Conservation (phyloP, 768 basidiomycete genomes). For the Russula sp. region DNA sequence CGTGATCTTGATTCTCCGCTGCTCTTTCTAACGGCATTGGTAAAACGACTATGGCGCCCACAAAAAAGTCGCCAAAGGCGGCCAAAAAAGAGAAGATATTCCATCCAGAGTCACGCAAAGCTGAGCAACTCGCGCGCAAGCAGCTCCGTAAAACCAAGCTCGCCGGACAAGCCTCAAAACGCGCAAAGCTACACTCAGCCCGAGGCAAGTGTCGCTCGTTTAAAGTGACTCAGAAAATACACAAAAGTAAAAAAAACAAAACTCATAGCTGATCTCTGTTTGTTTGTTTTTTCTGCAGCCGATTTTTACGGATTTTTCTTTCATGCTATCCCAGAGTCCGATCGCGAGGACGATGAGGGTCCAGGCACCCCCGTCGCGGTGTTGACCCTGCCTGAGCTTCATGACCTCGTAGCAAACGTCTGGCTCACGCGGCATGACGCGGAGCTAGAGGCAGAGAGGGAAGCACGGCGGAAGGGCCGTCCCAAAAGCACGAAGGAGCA, state of each 20-base stretch:
- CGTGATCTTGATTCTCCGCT: not conserved
- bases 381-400: conserved; percentile 59
- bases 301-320: conserved; percentile 75
- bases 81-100: conserved; percentile 71
- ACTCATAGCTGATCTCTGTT: no score
- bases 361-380: conserved; percentile 21
- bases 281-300: conserved; percentile 35
- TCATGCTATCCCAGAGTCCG: conserved; percentile 53
- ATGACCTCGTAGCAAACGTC: conserved; percentile 53
- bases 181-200: conserved; percentile 49
- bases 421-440: conserved; percentile 72
- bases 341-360: conserved; percentile 25
- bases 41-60: conserved; percentile 12
- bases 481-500: conserved; percentile 65
- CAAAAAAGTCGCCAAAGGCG: conserved; percentile 10
- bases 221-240: not conserved
- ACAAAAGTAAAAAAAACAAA: not conserved
- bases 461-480: conserved; percentile 61
- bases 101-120: conserved; percentile 81
- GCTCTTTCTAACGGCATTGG: not conserved
- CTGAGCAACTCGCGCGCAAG: conserved; percentile 62
- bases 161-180: conserved; percentile 47
- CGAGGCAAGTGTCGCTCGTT: conserved; percentile 38
- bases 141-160: conserved; percentile 67
- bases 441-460: conserved; percentile 55